Conservation (phyloP, 306 rosid genomes). For the Albizia julibrissin region DNA sequence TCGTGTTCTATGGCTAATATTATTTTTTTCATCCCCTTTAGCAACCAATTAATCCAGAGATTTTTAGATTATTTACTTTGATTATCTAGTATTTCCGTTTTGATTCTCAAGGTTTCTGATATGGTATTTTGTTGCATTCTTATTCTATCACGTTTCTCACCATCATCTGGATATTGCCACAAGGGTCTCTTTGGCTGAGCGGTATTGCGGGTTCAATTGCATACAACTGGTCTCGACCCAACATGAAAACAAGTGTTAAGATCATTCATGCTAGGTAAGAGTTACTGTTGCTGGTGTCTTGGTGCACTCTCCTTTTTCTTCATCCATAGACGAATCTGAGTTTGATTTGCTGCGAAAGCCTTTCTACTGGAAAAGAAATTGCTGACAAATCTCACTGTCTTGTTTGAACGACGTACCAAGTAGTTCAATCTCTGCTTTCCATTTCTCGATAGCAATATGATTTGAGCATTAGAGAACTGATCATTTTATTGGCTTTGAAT, state of each 20-base stretch:
- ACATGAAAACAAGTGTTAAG: constrained; percentile 91
- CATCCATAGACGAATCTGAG: background rate
- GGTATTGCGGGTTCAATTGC: constrained; percentile 90
- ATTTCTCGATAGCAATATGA: background rate
- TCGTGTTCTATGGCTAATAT: background rate
- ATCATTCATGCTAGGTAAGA: constrained; percentile 87
- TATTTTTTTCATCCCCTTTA: background rate
- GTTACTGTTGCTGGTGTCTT: background rate
- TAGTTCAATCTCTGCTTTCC: background rate
- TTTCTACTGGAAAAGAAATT: background rate
- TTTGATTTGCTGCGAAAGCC: background rate
- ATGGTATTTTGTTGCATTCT: background rate
- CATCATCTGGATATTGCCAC: constrained; percentile 6
- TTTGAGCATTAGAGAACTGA: background rate
- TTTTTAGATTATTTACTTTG: background rate
- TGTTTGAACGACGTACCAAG: background rate
- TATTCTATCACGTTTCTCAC: background rate
- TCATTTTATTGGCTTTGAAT: background rate
- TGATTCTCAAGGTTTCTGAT: background rate
- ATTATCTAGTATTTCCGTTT: background rate
- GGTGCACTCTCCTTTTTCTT: background rate
- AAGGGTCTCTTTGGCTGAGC: constrained; percentile 86
- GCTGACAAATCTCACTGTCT: background rate
- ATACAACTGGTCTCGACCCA: constrained; percentile 94
- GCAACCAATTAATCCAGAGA: background rate